phyloP scores from a whole-genome alignment of 2,329 filamentous ascomycete species.

The Sphaerulina musiva region DNA sequence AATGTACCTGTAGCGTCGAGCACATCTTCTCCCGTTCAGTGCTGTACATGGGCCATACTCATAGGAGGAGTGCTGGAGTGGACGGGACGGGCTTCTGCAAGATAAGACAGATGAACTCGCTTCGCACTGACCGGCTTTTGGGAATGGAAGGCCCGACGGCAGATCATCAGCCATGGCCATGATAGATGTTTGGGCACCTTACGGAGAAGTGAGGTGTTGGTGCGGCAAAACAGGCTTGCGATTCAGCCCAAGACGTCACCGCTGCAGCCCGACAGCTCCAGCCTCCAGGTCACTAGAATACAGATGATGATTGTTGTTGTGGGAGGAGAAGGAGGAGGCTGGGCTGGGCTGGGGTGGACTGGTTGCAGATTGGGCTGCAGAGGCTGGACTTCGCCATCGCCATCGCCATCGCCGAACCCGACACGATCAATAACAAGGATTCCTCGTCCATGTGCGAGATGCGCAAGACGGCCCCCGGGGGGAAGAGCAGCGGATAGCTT shows the following conservation, averaged over 20 bases:
- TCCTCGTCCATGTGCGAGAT: not conserved
- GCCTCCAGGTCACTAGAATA: too few species aligned
- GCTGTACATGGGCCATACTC: too few species aligned
- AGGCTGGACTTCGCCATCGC: slow-evolving; percentile 1
- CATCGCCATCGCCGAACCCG: not conserved
- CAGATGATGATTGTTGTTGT: not conserved
- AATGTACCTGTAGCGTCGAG: too few species aligned
- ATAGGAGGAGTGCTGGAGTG: too few species aligned
- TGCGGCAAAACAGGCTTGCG: not conserved
- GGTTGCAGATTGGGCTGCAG: slow-evolving; percentile 3
- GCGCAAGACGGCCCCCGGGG: not conserved
- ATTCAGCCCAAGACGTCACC: not conserved
- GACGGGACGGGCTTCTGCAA: too few species aligned
- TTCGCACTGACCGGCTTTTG: too few species aligned
- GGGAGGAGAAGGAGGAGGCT: not conserved
- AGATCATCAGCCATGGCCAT: too few species aligned
- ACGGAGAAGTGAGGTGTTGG: too few species aligned
- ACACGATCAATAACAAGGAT: slow-evolving; percentile 1
- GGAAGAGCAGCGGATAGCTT: not conserved
- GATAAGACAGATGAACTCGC: too few species aligned
- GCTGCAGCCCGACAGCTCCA: not conserved
- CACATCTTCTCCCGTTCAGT: too few species aligned
- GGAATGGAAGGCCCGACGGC: too few species aligned
- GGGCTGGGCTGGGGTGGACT: not conserved
- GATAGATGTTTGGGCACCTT: too few species aligned